phyloP scores from a whole-genome alignment of 23 red algal species.

The Gracilariopsis chorda region DNA sequence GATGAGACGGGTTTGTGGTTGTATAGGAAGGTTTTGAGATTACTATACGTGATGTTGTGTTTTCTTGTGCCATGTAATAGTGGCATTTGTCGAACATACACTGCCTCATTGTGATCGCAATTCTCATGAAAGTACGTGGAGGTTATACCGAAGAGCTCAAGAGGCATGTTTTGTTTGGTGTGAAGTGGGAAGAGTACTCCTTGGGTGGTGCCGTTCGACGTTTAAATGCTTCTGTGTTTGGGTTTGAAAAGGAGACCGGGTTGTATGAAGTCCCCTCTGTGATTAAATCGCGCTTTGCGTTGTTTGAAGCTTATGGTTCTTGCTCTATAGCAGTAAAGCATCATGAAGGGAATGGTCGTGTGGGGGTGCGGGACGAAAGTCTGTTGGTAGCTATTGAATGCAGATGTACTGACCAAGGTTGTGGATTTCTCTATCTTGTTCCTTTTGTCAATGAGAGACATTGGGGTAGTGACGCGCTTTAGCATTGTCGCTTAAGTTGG shows the following conservation, averaged over 20 bases:
- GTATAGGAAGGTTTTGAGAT: not conserved
- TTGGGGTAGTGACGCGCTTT: no score
- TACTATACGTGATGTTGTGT: not conserved
- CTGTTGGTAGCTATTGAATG: no score
- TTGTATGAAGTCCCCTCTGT: conserved; percentile 24
- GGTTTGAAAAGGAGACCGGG: conserved; percentile 19
- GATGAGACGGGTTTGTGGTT: not conserved
- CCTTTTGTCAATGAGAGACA: no score
- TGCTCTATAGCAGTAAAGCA: not conserved
- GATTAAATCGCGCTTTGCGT: not conserved
- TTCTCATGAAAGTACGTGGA: not conserved
- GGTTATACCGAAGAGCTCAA: not conserved
- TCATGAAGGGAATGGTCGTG: not conserved
- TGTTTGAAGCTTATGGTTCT: not conserved
- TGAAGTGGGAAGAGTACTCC: not conserved
- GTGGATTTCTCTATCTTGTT: no score
- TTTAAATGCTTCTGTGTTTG: not conserved
- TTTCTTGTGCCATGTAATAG: not conserved
- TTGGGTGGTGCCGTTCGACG: not conserved
- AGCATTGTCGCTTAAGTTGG: no score
- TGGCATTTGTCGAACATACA: not conserved
- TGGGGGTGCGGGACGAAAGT: no score
- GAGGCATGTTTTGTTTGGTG: not conserved
- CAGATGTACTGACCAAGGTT: no score
- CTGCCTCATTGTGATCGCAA: not conserved